Base-by-base conservation (phyloP, 345 rosid species). In the Sonneratia caseolaris region DNA sequence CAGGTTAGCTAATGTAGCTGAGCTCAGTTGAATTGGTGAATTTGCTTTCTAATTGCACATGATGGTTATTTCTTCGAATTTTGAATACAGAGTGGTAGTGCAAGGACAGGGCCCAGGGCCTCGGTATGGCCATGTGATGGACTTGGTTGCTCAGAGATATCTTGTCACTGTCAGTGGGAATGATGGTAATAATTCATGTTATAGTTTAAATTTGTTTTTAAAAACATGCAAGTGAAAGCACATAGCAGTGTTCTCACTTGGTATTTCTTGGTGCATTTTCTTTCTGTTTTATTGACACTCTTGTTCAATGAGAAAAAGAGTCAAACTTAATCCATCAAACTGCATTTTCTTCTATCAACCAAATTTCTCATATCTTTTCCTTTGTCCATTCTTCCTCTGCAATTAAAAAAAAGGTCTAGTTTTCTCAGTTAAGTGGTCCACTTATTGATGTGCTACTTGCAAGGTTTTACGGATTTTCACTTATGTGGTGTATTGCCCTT, bases 41-140 rank as follows among this genome's bases (percentile, higher is more conserved):
- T 22, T 24, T 24, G 18, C 21, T 70, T 21, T 66, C 36, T 70
- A 24, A 53, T 57, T 59, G 36, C 51, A 51, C 12, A 18, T 70
- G 64, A 22, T 57, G 38, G 37, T 24, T 35, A 0, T 70, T 10
- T 4, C 24, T 22, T 37, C 27, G 14, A 42, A 70, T 37, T 14
- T 70, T 16, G 73, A 71, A 14, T 77, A 70, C 75, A 95, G 99
- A 79, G 98, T 95, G 79, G 97, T 95, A 66, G 99, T 95, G 69
- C 98, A 89, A 88, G 99, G 99, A 66, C 92, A 87, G 80, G 99
- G 99, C 75, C 98, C 98, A 35, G 98, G 98, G 59, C 99, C 99
- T 78, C 94, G 97, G 36, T 95, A 95, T 68, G 99, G 99, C 69
- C 99, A 95, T 83, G 99, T 80, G 12, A 92, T 95, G 92, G 99